phyloP scores from a whole-genome alignment of 495 filamentous ascomycete genomes.

The Astrothelium subdiscretum region DNA sequence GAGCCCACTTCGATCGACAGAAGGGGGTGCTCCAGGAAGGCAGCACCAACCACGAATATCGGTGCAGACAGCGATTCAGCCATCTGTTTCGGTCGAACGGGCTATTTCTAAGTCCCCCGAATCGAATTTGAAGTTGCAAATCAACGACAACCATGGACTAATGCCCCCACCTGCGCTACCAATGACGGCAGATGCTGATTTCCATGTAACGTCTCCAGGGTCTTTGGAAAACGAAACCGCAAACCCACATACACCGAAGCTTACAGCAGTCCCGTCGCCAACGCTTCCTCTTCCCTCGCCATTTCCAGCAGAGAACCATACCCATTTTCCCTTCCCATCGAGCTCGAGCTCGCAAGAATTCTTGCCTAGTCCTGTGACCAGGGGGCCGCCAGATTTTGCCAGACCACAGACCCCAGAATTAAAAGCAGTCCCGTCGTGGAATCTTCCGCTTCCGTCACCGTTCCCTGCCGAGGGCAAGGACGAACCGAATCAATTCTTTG shows the following conservation, averaged over 20 bases:
- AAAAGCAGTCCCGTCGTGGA: conserved; percentile 1
- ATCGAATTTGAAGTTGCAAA: neutral
- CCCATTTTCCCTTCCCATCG: neutral
- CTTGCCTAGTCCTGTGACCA: neutral
- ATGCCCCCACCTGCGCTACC: conserved; percentile 14
- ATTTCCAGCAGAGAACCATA: conserved; percentile 19
- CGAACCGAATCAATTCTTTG: neutral
- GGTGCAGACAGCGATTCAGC: neutral
- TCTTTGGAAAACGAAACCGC: neutral
- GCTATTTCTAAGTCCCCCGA: neutral
- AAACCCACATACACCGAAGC: conserved; percentile 9
- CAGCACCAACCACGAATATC: neutral
- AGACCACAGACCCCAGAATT: conserved; percentile 1
- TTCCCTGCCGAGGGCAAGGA: neutral
- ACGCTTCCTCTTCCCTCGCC: conserved; percentile 25
- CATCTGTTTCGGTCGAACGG: neutral
- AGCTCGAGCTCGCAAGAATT: neutral
- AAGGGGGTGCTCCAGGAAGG: neutral
- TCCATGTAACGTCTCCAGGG: neutral
- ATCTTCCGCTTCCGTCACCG: conserved; percentile 7
- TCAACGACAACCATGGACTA: neutral
- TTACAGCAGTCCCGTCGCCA: conserved; percentile 19
- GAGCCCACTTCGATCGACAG: neutral
- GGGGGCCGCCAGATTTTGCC: neutral
- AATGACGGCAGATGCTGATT: neutral